Base-by-base conservation (phyloP, 495 filamentous ascomycete genomes). In the Xylaria cubensis region DNA sequence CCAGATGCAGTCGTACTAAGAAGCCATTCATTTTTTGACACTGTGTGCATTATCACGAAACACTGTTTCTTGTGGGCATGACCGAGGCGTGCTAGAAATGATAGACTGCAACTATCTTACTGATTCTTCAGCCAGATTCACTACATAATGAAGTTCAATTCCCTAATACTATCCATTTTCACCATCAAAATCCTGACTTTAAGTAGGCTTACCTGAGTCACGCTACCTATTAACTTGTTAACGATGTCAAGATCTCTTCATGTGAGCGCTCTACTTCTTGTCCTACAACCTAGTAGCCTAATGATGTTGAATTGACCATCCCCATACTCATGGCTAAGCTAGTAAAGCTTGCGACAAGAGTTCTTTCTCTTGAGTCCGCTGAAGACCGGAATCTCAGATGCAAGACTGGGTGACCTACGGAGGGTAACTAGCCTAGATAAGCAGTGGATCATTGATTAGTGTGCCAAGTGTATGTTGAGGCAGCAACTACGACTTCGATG, bases 321-420 rank as follows among this genome's bases (percentile, higher is more conserved):
- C 2, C 26, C 26, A 29, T 29, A 29, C 26, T 29, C 6, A 56
- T 13, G 51, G 13, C 51, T 69, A 74, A 17, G 75, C 41, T 59
- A 74, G 71, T 12, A 73, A 56, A 21, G 46, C 46, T n/a, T 50
- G 1, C 17, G 5, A n/a, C n/a, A 50, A n/a, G 17, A n/a, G 17
- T 0, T 50, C n/a, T 53, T 21, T 53, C 50, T 24, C 50, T 2
- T 12, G 12, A 15, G 21, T 3, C 50, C 21, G 2, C 21, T 2
- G 1, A 10, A 53, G 46, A 10, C 26, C 26, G 26, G 26, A 29
- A 29, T 29, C 26, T 29, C 26, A 29, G 26, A 29, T 29, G 2
- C 26, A 29, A 29, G 15, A 42, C 39, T n/a, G n/a, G n/a, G n/a
- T n/a, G n/a, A n/a, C n/a, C n/a, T n/a, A n/a, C n/a, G n/a, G n/a